Evolutionary conservation across 352 stramenopile genomes (phyloP).

Genomic region (Globisporangium nodosum): DNA sequence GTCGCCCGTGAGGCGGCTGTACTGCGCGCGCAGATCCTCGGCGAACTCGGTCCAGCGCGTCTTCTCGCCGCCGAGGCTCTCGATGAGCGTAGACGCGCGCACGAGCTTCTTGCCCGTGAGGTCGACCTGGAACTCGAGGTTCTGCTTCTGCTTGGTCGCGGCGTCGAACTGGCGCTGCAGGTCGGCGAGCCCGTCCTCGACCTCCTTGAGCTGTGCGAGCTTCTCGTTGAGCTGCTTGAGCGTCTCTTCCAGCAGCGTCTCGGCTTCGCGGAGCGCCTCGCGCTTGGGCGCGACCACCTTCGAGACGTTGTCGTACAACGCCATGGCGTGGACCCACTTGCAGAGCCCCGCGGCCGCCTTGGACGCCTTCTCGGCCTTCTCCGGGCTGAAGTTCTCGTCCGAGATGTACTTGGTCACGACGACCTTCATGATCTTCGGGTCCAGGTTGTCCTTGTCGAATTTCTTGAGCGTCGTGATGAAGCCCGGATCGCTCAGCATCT

Average conservation of each 20-base stretch:
- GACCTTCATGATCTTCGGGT: conserved; percentile 87
- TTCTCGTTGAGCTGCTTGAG: conserved; percentile 91
- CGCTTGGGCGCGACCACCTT: conserved; percentile 92
- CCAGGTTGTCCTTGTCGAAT: conserved; percentile 88
- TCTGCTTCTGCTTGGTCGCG: conserved; percentile 88
- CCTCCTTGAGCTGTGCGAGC: conserved; percentile 85
- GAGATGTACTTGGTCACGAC: conserved; percentile 88
- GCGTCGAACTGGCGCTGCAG: conserved; percentile 86
- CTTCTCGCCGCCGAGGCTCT: conserved; percentile 91
- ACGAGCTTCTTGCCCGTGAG: conserved; percentile 92
- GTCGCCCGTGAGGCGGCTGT: conserved; percentile 89
- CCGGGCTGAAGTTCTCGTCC: conserved; percentile 89
- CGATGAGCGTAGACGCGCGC: conserved; percentile 89
- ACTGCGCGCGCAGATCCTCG: conserved; percentile 70
- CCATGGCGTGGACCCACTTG: conserved; percentile 93
- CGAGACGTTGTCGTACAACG: conserved; percentile 90
- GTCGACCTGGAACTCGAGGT: conserved; percentile 90
- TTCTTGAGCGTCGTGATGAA: conserved; percentile 92
- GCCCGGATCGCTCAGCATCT: conserved; percentile 89
- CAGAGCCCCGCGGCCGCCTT: conserved; percentile 90
- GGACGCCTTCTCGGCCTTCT: conserved; percentile 91
- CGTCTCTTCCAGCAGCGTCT: conserved; percentile 82
- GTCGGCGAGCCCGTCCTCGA: conserved; percentile 87
- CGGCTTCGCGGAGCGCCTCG: conserved; percentile 78
- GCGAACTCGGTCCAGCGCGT: conserved; percentile 89